Evolutionary conservation across 805 yeast species (phyloP).

Genomic region (Scheffersomyces spartinae): DNA sequence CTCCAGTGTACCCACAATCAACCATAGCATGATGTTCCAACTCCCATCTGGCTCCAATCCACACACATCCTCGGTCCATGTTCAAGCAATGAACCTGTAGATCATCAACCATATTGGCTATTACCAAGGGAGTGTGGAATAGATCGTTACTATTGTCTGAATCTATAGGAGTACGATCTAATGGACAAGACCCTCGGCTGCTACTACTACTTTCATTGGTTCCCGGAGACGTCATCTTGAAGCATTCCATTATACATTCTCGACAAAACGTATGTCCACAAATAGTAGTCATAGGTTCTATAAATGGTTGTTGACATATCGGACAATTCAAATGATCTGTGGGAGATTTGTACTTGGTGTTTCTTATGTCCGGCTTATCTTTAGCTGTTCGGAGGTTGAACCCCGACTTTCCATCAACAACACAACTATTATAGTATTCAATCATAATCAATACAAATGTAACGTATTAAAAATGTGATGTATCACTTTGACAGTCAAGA

Average conservation of each 20-base stretch:
- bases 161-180: constrained; percentile 43
- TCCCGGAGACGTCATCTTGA: constrained; percentile 23
- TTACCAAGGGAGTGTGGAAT: constrained; percentile 45
- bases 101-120: constrained; percentile 52
- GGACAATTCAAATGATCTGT: constrained; percentile 48
- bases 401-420: too few relatives aligned
- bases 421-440: too few relatives aligned
- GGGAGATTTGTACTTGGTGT: constrained; percentile 15
- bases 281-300: constrained; percentile 47
- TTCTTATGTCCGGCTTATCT: constrained; percentile 18
- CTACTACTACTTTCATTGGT: constrained; percentile 2
- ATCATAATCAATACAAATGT: too few relatives aligned
- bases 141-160: constrained; percentile 17
- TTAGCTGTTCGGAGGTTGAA: too few relatives aligned
- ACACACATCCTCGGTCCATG: constrained; percentile 39
- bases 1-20: constrained; percentile 6
- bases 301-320: constrained; percentile 55
- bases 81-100: constrained; percentile 46
- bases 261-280: constrained; percentile 65
- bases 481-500: too few relatives aligned
- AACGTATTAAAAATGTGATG: too few relatives aligned
- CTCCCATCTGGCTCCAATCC: constrained; percentile 50
- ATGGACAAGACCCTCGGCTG: constrained; percentile 35
- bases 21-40: constrained; percentile 34
- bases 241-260: constrained; percentile 37